phyloP scores from a whole-genome alignment of 495 filamentous ascomycete genomes.

The Hypoxylon subgilvum region DNA sequence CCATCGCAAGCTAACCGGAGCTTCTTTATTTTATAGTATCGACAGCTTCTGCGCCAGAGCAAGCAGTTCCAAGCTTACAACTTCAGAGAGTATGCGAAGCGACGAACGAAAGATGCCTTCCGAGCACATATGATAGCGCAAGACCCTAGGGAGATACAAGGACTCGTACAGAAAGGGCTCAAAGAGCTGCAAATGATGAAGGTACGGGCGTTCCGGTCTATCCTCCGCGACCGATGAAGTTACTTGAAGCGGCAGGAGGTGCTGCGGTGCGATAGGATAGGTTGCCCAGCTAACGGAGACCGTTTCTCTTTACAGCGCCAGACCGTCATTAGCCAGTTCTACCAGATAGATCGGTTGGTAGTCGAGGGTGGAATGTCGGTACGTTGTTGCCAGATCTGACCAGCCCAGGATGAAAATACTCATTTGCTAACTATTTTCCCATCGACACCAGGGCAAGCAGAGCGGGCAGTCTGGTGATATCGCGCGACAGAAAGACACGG shows the following conservation, averaged over 20 bases:
- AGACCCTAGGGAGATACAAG: conserved; percentile 77
- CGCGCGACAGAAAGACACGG: conserved; percentile 79
- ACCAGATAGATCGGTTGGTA: conserved; percentile 87
- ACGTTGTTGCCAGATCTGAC: conserved; percentile 22
- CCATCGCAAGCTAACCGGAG: no score
- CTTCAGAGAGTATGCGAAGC: conserved; percentile 93
- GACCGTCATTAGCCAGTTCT: conserved; percentile 93
- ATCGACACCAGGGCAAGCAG: conserved; percentile 75
- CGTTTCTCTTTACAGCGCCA: conserved; percentile 69
- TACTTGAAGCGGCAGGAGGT: not conserved
- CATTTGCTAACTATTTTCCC: conserved; percentile 15
- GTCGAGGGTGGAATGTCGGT: conserved; percentile 80
- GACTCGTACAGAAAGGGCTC: conserved; percentile 85
- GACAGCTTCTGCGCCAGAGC: conserved; percentile 85
- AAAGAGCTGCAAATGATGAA: conserved; percentile 89
- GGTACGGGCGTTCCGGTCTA: conserved; percentile 60
- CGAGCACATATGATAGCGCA: conserved; percentile 73
- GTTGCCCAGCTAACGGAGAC: conserved; percentile 1
- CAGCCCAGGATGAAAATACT: not conserved
- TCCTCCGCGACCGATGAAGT: not conserved
- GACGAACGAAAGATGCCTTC: conserved; percentile 87
- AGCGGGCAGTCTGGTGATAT: conserved; percentile 70
- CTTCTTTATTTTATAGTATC: conserved; percentile 65
- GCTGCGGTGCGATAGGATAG: not conserved
- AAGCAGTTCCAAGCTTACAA: conserved; percentile 92